Evolutionary conservation across 2,329 filamentous ascomycete genomes (phyloP).

Genomic region (Monilinia vaccinii-corymbosi): DNA sequence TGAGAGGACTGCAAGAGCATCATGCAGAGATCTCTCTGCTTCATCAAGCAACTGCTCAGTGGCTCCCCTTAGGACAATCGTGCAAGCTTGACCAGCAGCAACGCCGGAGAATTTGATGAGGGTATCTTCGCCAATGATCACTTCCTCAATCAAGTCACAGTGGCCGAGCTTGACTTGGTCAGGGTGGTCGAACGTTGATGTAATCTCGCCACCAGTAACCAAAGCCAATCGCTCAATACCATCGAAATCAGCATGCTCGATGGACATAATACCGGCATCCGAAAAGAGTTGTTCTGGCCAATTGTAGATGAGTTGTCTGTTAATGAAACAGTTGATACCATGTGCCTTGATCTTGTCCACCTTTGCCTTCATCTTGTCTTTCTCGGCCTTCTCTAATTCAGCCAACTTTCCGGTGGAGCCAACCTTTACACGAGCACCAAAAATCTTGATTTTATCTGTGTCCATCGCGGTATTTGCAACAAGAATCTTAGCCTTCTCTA

Average conservation of each 20-base stretch:
- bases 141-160: slow-evolving; percentile 92
- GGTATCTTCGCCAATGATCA: slow-evolving; percentile 97
- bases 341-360: slow-evolving; percentile 98
- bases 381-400: slow-evolving; percentile 96
- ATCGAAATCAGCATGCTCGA: slow-evolving; percentile 98
- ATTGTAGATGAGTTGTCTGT: slow-evolving; percentile 98
- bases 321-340: slow-evolving; percentile 99
- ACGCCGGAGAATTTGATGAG: slow-evolving; percentile 97
- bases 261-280: slow-evolving; percentile 94
- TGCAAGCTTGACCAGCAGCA: slow-evolving; percentile 88
- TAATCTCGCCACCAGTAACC: slow-evolving; percentile 94
- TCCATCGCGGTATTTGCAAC: slow-evolving; percentile 99
- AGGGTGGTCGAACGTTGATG: slow-evolving; percentile 95
- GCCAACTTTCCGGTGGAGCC: slow-evolving; percentile 92
- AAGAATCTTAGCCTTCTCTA: slow-evolving; percentile 97
- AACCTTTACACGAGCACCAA: slow-evolving; percentile 94
- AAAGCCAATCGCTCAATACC: slow-evolving; percentile 91
- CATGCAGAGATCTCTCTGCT: slow-evolving; percentile 90
- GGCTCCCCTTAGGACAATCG: slow-evolving; percentile 89
- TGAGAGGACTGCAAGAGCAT: slow-evolving; percentile 89
- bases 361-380: slow-evolving; percentile 99
- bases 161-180: slow-evolving; percentile 94
- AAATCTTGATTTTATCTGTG: slow-evolving; percentile 99
- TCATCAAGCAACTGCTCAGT: slow-evolving; percentile 96
- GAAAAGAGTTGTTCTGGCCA: slow-evolving; percentile 99